These are phyloP conservation scores for Colletotrichum spinosum DNA, from an alignment of 2,329 filamentous ascomycete species.

Conservation along the genomic window DNA sequence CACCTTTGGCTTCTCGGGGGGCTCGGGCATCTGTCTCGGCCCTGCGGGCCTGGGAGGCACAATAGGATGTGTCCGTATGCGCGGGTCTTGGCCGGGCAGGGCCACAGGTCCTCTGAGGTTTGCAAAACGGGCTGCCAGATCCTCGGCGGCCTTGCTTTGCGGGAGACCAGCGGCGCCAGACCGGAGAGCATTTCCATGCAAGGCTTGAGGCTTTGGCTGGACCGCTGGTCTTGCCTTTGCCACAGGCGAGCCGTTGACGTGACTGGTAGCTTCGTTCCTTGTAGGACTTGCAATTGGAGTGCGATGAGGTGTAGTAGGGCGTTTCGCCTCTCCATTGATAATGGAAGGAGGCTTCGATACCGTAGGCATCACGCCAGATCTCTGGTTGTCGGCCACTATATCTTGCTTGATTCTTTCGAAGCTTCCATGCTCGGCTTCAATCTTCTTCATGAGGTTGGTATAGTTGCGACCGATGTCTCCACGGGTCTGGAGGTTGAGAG, in stretches of 20 bases:
- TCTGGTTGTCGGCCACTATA: constrained; percentile 72
- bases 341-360: constrained; percentile 25
- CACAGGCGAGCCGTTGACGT: constrained; percentile 31
- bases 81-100: constrained; percentile 61
- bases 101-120: constrained; percentile 61
- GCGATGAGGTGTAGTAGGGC: constrained; percentile 32
- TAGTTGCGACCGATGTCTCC: constrained; percentile 62
- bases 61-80: constrained; percentile 63
- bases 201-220: constrained; percentile 75
- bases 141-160: constrained; percentile 52
- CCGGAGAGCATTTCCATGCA: constrained; percentile 71
- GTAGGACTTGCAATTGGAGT: constrained; percentile 36
- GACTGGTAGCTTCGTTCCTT: constrained; percentile 8
- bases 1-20: constrained; percentile 55
- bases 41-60: constrained; percentile 53
- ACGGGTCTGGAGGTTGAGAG: constrained; percentile 68
- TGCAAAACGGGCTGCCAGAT: constrained; percentile 68
- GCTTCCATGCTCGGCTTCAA: constrained; percentile 58
- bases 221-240: constrained; percentile 59
- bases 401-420: constrained; percentile 70
- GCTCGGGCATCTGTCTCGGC: constrained; percentile 63
- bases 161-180: constrained; percentile 45
- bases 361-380: constrained; percentile 67
- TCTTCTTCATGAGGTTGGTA: constrained; percentile 60
- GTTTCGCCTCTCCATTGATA: constrained; percentile 21